phyloP scores from a whole-genome alignment of 108 stramenopile species.

The Skeletonema tropicum region DNA sequence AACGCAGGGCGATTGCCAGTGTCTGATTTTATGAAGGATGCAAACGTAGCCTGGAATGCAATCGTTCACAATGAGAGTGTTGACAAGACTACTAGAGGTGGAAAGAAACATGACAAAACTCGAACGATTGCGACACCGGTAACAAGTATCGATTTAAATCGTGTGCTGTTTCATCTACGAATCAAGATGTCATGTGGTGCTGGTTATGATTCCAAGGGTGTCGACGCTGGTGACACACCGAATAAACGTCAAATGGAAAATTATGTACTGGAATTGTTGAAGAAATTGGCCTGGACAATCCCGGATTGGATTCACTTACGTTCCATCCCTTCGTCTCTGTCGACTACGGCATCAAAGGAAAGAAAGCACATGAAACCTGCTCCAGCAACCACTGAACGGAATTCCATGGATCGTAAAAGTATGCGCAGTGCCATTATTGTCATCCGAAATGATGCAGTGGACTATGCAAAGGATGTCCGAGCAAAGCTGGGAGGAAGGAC shows the following conservation, averaged over 20 bases:
- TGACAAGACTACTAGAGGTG: neutral
- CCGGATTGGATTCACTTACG: slow-evolving; percentile 18
- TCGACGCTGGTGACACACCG: neutral
- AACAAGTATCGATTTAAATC: slow-evolving; percentile 10
- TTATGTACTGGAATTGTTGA: slow-evolving; percentile 2
- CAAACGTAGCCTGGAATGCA: slow-evolving; percentile 1
- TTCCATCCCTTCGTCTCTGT: slow-evolving; percentile 6
- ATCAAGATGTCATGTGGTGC: slow-evolving; percentile 10
- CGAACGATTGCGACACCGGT: slow-evolving; percentile 7
- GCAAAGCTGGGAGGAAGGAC: slow-evolving; percentile 4
- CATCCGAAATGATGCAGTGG: slow-evolving; percentile 25
- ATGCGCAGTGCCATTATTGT: slow-evolving; percentile 8
- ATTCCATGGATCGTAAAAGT: neutral
- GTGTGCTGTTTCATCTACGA: slow-evolving; percentile 23
- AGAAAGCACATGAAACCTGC: neutral
- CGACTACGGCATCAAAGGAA: neutral
- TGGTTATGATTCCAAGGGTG: neutral
- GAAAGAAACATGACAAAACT: neutral
- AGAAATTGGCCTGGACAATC: neutral
- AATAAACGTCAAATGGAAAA: slow-evolving; percentile 25
- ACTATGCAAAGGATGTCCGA: slow-evolving; percentile 16
- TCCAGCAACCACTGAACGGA: neutral
- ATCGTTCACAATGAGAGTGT: neutral
- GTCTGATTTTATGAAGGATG: slow-evolving; percentile 18
- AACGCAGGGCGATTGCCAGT: slow-evolving; percentile 3